Conservation (phyloP, 441 rosid species). For the Geranium incanum region DNA sequence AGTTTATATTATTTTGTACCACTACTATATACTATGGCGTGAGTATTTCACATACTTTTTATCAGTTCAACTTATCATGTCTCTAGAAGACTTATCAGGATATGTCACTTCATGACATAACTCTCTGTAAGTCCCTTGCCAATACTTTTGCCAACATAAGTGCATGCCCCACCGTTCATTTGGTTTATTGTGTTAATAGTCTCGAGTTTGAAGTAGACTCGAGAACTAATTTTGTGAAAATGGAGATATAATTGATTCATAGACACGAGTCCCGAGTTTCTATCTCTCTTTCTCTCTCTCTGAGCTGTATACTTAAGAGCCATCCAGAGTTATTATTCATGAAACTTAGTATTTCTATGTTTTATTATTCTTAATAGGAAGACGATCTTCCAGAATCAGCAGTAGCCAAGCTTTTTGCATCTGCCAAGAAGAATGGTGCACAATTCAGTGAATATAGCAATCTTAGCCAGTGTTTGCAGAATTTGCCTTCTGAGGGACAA, state of each 20-base stretch:
- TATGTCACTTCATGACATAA: neutral
- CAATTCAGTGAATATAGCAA: slow-evolving; percentile 46
- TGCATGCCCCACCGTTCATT: neutral
- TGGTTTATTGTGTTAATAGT: neutral
- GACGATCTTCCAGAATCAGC: slow-evolving; percentile 80
- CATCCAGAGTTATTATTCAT: slow-evolving; percentile 11
- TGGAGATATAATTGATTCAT: slow-evolving; percentile 1
- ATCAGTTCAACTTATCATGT: neutral
- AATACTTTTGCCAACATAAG: neutral
- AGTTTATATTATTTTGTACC: neutral
- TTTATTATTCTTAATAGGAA: slow-evolving; percentile 42
- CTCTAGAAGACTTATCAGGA: neutral
- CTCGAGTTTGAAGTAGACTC: neutral
- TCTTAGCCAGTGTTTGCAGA: slow-evolving; percentile 64
- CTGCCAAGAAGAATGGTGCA: slow-evolving; percentile 45
- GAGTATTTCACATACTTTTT: neutral
- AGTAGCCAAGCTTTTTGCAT: slow-evolving; percentile 83
- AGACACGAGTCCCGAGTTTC: neutral
- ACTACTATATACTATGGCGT: neutral
- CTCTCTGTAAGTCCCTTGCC: neutral
- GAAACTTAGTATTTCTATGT: slow-evolving; percentile 16
- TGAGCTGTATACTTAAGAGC: slow-evolving; percentile 2
- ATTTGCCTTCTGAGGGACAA: slow-evolving; percentile 77
- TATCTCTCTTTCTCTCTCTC: neutral
- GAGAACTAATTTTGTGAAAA: neutral